Conservation (phyloP, 2,329 filamentous ascomycete species). For the Venturia pyrina region DNA sequence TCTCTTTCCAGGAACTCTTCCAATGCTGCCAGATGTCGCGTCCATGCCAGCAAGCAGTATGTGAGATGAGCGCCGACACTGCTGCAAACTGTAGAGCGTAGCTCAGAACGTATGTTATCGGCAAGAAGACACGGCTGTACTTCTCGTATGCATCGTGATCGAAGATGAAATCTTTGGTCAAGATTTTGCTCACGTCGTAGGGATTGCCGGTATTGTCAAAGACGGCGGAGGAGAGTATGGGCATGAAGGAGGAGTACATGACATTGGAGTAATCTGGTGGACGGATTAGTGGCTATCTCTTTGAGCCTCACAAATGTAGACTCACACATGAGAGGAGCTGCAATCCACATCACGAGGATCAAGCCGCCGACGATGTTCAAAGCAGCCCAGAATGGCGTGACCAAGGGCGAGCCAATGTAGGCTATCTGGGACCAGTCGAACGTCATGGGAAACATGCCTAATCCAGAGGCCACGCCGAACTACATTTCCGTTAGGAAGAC, state of each 20-base stretch:
- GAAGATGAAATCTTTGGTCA: slow-evolving; percentile 69
- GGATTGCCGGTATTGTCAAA: slow-evolving; percentile 75
- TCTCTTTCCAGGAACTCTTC: slow-evolving; percentile 58
- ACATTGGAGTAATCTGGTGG: slow-evolving; percentile 59
- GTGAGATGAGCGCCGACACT: slow-evolving; percentile 66
- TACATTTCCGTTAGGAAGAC: slow-evolving; percentile 18
- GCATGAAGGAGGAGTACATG: slow-evolving; percentile 75
- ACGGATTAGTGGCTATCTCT: not conserved
- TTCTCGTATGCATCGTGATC: slow-evolving; percentile 63
- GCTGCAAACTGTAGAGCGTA: slow-evolving; percentile 82
- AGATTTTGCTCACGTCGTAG: slow-evolving; percentile 72
- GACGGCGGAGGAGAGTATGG: slow-evolving; percentile 72
- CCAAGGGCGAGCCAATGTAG: slow-evolving; percentile 72
- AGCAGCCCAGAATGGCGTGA: slow-evolving; percentile 79
- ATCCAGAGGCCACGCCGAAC: slow-evolving; percentile 75
- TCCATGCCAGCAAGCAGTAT: slow-evolving; percentile 78
- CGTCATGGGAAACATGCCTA: slow-evolving; percentile 74
- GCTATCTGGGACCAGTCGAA: slow-evolving; percentile 91
- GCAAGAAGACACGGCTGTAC: slow-evolving; percentile 79
- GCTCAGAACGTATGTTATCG: slow-evolving; percentile 78
- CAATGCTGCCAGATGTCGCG: slow-evolving; percentile 72
- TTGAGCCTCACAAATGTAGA: not conserved
- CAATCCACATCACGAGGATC: slow-evolving; percentile 74
- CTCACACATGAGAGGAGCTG: slow-evolving; percentile 61
- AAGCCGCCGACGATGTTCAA: slow-evolving; percentile 76